Conservation (phyloP, 192 early-diverging fungal genomes). For the Gigaspora rosea region DNA sequence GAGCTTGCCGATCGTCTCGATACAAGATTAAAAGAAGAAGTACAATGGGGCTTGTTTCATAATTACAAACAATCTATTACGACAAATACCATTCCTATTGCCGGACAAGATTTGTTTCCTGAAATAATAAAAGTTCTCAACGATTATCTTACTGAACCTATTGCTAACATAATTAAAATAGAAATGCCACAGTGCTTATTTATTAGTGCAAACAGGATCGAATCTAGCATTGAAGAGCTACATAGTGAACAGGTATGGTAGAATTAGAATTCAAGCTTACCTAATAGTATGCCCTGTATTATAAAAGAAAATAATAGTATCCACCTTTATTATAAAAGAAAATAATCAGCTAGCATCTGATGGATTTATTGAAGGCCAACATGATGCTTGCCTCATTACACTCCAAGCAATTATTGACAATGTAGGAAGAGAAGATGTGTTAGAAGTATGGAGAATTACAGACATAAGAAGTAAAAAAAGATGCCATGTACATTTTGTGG, state of each 20-base stretch:
- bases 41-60: not conserved
- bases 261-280: not conserved
- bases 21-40: constrained; percentile 1
- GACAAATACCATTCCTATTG: not conserved
- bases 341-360: not conserved
- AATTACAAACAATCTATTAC: not conserved
- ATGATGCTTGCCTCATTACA: not conserved
- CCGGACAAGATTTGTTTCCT: not conserved
- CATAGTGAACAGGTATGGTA: not conserved
- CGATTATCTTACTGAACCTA: not conserved
- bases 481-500: not conserved
- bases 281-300: not conserved
- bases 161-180: not conserved
- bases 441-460: not conserved
- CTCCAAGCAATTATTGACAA: not conserved
- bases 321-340: not conserved
- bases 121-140: not conserved
- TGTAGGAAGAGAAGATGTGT: not conserved
- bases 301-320: too few species aligned
- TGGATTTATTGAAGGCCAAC: not conserved
- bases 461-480: not conserved
- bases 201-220: not conserved
- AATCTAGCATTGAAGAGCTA: not conserved
- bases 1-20: not conserved
- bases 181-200: not conserved